Percentiles rank a stretch among this genome's conserved stretches.
phyloP scores from a whole-genome alignment of 768 basidiomycete genomes.

The Exsudoporus frostii region DNA sequence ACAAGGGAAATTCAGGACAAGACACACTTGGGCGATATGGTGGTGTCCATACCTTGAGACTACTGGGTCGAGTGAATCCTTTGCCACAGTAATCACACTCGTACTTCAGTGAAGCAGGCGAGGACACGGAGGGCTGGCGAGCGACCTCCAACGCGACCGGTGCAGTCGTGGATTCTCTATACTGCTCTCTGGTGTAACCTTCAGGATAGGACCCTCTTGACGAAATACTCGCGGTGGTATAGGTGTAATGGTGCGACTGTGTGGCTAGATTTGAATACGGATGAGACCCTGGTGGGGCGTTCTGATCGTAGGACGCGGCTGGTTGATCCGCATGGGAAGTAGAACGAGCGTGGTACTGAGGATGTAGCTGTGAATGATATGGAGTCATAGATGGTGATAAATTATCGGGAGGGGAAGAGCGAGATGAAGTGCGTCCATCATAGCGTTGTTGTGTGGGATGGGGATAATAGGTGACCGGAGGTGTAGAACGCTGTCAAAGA shows the following conservation, averaged over 20 bases:
- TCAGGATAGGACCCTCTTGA: slow-evolving; percentile 26
- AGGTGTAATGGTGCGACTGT: slow-evolving; percentile 20
- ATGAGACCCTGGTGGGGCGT: slow-evolving; percentile 22
- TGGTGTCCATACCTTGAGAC: slow-evolving; percentile 57
- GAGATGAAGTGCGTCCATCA: slow-evolving; percentile 23
- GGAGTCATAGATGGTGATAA: slow-evolving; percentile 20
- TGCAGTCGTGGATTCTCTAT: slow-evolving; percentile 14
- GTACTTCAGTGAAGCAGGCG: slow-evolving; percentile 51
- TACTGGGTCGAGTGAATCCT: slow-evolving; percentile 79
- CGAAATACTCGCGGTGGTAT: slow-evolving; percentile 12
- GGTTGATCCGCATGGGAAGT: slow-evolving; percentile 29
- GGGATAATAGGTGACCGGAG: slow-evolving; percentile 20
- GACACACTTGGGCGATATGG: not conserved
- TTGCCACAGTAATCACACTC: slow-evolving; percentile 79
- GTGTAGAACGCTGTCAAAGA: slow-evolving; percentile 20
- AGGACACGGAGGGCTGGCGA: slow-evolving; percentile 18
- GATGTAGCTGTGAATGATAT: slow-evolving; percentile 22
- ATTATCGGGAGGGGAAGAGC: slow-evolving; percentile 19
- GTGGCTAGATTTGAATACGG: slow-evolving; percentile 22
- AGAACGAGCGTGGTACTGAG: slow-evolving; percentile 25
- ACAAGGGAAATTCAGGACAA: slow-evolving; percentile 10
- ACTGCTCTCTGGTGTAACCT: slow-evolving; percentile 10
- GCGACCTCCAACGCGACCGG: slow-evolving; percentile 11
- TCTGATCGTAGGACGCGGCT: slow-evolving; percentile 29
- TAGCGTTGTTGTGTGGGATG: slow-evolving; percentile 24